A percentile compares a stretch with the other conserved stretches of the same genome.
These are phyloP conservation scores for Elongisporangium undulatum DNA, from an alignment of 352 stramenopile species.

Conservation along the genomic window DNA sequence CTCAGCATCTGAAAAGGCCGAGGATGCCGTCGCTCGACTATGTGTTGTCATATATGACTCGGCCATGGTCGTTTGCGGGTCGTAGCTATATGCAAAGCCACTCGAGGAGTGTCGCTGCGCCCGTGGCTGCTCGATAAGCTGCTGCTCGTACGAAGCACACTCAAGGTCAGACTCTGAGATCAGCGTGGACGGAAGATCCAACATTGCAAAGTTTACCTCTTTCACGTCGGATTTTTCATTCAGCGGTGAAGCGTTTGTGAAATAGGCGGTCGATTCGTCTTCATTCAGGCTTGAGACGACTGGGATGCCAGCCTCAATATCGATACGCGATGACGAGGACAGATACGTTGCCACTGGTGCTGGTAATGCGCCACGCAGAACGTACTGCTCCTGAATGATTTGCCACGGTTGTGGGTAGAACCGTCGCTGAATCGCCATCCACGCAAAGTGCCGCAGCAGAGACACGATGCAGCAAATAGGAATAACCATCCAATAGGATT, in stretches of 20 bases:
- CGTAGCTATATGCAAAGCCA: slow-evolving; percentile 81
- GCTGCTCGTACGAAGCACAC: slow-evolving; percentile 3
- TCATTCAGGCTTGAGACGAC: slow-evolving; percentile 32
- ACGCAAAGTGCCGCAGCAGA: slow-evolving; percentile 66
- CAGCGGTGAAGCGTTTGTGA: slow-evolving; percentile 26
- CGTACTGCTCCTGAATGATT: slow-evolving; percentile 77
- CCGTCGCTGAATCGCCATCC: slow-evolving; percentile 61
- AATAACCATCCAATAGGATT: slow-evolving; percentile 72
- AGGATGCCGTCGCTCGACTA: slow-evolving; percentile 45
- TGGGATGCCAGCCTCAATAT: slow-evolving; percentile 51
- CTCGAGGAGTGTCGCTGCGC: slow-evolving; percentile 65
- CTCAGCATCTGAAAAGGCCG: slow-evolving; percentile 64
- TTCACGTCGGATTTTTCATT: slow-evolving; percentile 1
- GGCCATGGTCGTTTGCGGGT: slow-evolving; percentile 69
- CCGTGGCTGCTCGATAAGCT: slow-evolving; percentile 17
- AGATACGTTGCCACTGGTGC: background rate
- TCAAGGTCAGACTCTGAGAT: slow-evolving; percentile 9
- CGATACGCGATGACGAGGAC: slow-evolving; percentile 22
- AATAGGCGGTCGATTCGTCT: slow-evolving; percentile 31
- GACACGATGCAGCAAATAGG: slow-evolving; percentile 45
- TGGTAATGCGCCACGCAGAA: slow-evolving; percentile 24
- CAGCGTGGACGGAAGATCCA: background rate
- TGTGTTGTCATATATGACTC: slow-evolving; percentile 79
- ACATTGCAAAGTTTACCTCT: slow-evolving; percentile 6
- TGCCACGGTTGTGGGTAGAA: slow-evolving; percentile 79